Conservation (phyloP, 1,284 basidiomycete genomes). For the Leccinum angustisporum region DNA sequence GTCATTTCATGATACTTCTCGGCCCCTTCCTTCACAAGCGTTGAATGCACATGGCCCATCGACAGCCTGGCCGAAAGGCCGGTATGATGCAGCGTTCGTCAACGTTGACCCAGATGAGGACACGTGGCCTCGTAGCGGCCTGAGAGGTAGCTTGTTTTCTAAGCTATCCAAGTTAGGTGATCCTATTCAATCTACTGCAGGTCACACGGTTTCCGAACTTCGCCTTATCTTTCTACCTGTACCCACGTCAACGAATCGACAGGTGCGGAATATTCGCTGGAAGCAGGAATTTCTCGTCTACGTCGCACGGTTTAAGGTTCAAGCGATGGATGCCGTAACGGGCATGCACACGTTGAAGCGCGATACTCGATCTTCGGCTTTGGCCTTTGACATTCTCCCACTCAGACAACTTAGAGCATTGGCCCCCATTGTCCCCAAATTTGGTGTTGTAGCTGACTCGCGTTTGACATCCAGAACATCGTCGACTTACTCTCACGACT, state of each 20-base stretch:
- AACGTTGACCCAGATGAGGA: background rate
- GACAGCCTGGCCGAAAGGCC: background rate
- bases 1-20: background rate
- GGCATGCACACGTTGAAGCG: background rate
- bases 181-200: background rate
- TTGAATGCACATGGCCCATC: background rate
- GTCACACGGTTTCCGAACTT: background rate
- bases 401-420: background rate
- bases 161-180: background rate
- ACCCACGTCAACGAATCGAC: background rate
- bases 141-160: background rate
- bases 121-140: background rate
- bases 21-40: background rate
- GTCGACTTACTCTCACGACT: background rate
- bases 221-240: background rate
- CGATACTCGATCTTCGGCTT: background rate
- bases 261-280: background rate
- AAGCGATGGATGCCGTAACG: background rate
- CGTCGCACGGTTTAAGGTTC: background rate
- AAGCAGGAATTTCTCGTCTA: background rate
- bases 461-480: background rate
- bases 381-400: background rate
- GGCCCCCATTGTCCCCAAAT: background rate
- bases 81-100: background rate
- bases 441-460: background rate